A percentile compares a stretch with the other conserved stretches of the same genome.
These are phyloP conservation scores for Solanum sparsipilum DNA, from an alignment of 257 asterid genomes.

Conservation along the genomic window DNA sequence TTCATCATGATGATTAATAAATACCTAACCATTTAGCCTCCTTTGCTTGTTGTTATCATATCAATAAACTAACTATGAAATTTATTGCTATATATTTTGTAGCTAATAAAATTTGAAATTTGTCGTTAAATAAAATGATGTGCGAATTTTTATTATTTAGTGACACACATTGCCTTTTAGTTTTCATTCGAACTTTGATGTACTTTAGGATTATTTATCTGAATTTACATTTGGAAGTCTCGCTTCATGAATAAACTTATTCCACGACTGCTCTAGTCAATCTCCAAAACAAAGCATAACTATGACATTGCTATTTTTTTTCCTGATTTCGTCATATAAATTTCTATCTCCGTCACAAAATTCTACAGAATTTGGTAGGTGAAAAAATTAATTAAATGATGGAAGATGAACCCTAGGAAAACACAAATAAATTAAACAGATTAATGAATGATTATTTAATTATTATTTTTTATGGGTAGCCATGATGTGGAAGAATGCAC, in stretches of 20 bases:
- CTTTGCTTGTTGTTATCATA: not conserved
- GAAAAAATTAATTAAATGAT: not conserved
- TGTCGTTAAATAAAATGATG: not conserved
- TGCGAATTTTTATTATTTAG: not conserved
- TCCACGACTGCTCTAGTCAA: not conserved
- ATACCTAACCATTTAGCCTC: not conserved
- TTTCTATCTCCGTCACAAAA: not conserved
- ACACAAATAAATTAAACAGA: not conserved
- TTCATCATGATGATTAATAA: not conserved
- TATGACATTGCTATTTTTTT: not conserved
- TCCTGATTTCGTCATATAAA: not conserved
- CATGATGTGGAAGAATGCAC: not conserved
- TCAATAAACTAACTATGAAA: not conserved
- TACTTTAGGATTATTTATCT: not conserved
- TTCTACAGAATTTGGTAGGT: not conserved
- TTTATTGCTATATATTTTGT: not conserved
- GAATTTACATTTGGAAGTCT: not conserved
- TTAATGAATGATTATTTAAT: not conserved
- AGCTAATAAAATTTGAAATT: not conserved
- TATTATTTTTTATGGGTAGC: not conserved
- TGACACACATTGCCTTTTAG: not conserved
- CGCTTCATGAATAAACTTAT: not conserved
- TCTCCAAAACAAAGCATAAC: not conserved
- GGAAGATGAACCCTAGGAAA: not conserved
- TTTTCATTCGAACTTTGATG: not conserved